Base-by-base conservation (phyloP, 106 monocot genomes). In the Dioscorea zingiberensis region DNA sequence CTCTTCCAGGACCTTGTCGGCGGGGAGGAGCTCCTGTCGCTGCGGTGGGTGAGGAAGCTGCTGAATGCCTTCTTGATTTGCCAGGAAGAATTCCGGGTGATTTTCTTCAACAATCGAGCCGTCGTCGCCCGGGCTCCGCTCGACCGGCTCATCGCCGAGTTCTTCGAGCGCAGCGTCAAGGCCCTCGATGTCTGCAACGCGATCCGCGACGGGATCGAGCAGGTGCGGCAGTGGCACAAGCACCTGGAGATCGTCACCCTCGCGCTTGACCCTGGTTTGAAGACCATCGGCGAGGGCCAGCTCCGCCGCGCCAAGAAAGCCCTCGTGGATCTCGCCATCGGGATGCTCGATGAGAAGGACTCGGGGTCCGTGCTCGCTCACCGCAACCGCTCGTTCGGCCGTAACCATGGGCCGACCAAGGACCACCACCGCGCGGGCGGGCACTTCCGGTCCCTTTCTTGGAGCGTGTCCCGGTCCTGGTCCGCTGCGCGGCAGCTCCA, bases 111-210 rank as follows among this genome's bases (percentile, higher is more conserved):
- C 71, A 64, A 58, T 67, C n/a, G 55, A 19, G 62, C 47, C 5
- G 24, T 59, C 15, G 23, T 83, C 47, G 48, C 81, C 15, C 55
- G 57, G 27, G 58, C 82, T 25, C 82, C 80, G 6, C 48, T 88
- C 19, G 82, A 90, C 25, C 74, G 84, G 16, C 44, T 80, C 19
- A 57, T 83, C 28, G 27, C 82, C 25, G 90, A 94, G 2, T 87
- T 73, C 82, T 83, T 69, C 71, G 97, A 98, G 22, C 69, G 88
- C 47, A 61, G 67, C 38, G 88, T 94, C 25, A 97, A 97, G 72
- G 88, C 92, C 12, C 82, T 97, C 69, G 97, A 98, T 62, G 79
- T 98, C 45, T 86, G 85, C 81, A 98, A 92, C 84, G 97, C 88
- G 14, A 73, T 92, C 24, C 78, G 97, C 46, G 92, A 98, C 67